Percentiles rank a stretch among this genome's conserved stretches.
Evolutionary conservation across 768 basidiomycete genomes (phyloP).

Genomic region (Leccinum olivaceopallidum): DNA sequence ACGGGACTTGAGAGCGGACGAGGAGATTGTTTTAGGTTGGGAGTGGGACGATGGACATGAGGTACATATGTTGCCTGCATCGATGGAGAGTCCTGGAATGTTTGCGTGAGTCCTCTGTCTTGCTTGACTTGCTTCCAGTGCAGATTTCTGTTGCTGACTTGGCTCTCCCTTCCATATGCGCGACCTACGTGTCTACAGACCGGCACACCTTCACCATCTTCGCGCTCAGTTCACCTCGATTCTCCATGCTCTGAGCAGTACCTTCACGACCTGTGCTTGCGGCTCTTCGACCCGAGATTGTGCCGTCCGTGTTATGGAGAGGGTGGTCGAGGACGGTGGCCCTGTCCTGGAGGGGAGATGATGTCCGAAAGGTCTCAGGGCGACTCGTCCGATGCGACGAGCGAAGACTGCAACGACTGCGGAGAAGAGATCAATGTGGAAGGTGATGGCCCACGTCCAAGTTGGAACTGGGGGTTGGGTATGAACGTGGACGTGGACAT

Average conservation of each 20-base stretch:
- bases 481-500: conserved; percentile 28
- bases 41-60: conserved; percentile 96
- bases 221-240: conserved; percentile 66
- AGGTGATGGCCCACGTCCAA: conserved; percentile 18
- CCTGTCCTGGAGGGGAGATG: conserved; percentile 33
- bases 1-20: conserved; percentile 69
- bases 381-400: conserved; percentile 16
- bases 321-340: conserved; percentile 51
- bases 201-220: conserved; percentile 50
- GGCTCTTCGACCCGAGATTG: conserved; percentile 63
- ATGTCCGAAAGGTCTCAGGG: conserved; percentile 23
- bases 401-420: conserved; percentile 20
- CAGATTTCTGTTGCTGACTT: conserved; percentile 13
- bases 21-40: conserved; percentile 91
- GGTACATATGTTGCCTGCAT: conserved; percentile 73
- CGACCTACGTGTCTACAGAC: conserved; percentile 31
- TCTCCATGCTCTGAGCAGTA: conserved; percentile 66
- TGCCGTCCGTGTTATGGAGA: conserved; percentile 61
- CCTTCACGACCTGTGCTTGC: conserved; percentile 76
- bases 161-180: neutral
- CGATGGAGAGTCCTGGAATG: conserved; percentile 55
- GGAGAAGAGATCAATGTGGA: conserved; percentile 25
- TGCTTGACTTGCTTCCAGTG: neutral
- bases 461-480: conserved; percentile 22
- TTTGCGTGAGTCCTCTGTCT: conserved; percentile 51